These are phyloP conservation scores for Pythium phragmiticola DNA, from an alignment of 352 stramenopile genomes.

Conservation along the genomic window DNA sequence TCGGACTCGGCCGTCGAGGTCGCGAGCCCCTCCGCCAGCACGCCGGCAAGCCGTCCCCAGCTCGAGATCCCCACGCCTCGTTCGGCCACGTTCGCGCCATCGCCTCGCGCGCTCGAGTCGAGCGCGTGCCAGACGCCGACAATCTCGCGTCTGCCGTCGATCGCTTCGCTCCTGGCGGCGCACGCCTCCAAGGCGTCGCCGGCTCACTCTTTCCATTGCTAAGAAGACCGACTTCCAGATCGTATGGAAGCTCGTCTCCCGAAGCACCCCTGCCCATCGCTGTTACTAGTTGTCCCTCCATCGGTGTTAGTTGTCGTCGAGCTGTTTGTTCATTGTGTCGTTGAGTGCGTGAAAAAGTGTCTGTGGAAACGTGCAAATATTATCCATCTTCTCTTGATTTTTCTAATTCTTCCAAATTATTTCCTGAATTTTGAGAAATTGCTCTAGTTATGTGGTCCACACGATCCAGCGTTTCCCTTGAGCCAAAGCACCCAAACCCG, in stretches of 20 bases:
- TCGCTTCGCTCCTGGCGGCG: constrained; percentile 48
- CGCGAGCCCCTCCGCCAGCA: constrained; percentile 6
- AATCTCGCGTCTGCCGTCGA: constrained; percentile 48
- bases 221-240: constrained; percentile 14
- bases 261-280: constrained; percentile 2
- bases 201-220: constrained; percentile 25
- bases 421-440: background rate
- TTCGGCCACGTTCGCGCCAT: constrained; percentile 12
- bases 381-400: constrained; percentile 2
- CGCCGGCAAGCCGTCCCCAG: background rate
- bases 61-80: constrained; percentile 6
- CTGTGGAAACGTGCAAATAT: constrained; percentile 3
- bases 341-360: constrained; percentile 4
- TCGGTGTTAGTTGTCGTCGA: constrained; percentile 4
- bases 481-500: background rate
- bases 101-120: constrained; percentile 19
- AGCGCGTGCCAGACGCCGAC: constrained; percentile 30
- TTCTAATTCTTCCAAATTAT: background rate
- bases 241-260: constrained; percentile 10
- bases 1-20: background rate
- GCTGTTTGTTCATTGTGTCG: background rate
- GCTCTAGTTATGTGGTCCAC: constrained; percentile 2
- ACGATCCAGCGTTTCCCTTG: background rate
- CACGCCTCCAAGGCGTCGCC: constrained; percentile 19
- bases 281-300: constrained; percentile 13